Conservation (phyloP, 441 rosid species). For the Biscutella laevigata region DNA sequence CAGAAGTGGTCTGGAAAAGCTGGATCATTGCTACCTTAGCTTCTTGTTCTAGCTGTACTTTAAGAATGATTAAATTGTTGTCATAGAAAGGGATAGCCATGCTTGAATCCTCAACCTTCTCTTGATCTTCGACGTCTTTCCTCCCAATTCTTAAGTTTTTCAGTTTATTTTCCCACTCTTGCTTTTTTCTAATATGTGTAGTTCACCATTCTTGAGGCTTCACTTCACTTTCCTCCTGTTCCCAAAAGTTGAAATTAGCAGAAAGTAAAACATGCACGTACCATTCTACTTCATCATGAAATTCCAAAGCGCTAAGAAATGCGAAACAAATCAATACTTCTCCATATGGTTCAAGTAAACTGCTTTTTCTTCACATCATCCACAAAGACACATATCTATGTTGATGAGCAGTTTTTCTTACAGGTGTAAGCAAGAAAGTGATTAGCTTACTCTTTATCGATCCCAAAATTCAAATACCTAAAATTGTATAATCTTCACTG, state of each 20-base stretch:
- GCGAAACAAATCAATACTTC: too few species aligned
- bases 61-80: conserved; percentile 52
- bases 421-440: neutral
- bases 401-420: neutral
- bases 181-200: conserved; percentile 47
- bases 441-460: neutral
- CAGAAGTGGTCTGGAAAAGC: neutral
- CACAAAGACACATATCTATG: neutral
- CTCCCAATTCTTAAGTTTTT: conserved; percentile 59
- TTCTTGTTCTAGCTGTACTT: conserved; percentile 62
- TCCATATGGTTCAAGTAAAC: conserved; percentile 6
- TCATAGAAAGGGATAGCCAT: conserved; percentile 69
- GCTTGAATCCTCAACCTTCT: conserved; percentile 43
- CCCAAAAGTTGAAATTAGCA: conserved; percentile 9
- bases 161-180: conserved; percentile 77
- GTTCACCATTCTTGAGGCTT: conserved; percentile 57
- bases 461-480: neutral
- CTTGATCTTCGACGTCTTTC: conserved; percentile 58
- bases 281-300: conserved; percentile 1
- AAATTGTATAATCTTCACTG: neutral
- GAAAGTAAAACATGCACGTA: neutral
- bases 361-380: neutral
- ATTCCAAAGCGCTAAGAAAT: neutral
- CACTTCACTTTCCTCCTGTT: conserved; percentile 48
- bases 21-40: conserved; percentile 47